Conservation (phyloP, 352 stramenopile species). For the Phytophthora podocarpi region DNA sequence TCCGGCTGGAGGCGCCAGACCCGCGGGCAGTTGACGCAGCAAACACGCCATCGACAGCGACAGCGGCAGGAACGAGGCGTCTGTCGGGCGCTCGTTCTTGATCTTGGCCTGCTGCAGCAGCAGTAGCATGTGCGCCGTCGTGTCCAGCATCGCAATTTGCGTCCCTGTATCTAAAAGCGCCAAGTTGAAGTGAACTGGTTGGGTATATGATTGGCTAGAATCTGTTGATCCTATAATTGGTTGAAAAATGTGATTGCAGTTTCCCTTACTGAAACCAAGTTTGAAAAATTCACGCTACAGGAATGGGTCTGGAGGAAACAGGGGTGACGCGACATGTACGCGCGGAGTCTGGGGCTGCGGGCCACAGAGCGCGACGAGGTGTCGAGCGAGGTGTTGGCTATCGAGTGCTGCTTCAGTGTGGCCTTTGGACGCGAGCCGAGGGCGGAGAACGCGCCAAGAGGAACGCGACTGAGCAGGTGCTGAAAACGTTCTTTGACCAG, state of each 20-base stretch:
- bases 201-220: neutral
- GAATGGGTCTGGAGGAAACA: slow-evolving; percentile 19
- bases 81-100: slow-evolving; percentile 43
- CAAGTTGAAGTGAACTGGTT: neutral
- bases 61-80: slow-evolving; percentile 58
- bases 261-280: too few relatives aligned
- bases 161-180: neutral
- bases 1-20: slow-evolving; percentile 40
- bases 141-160: slow-evolving; percentile 44
- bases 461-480: neutral
- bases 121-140: slow-evolving; percentile 49
- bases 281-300: too few relatives aligned
- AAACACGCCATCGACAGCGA: slow-evolving; percentile 55
- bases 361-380: slow-evolving; percentile 30
- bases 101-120: slow-evolving; percentile 55
- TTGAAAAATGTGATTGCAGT: too few relatives aligned
- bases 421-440: slow-evolving; percentile 42
- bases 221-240: too few relatives aligned
- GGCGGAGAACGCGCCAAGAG: neutral
- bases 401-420: slow-evolving; percentile 46
- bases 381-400: slow-evolving; percentile 37
- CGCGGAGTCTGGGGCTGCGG: slow-evolving; percentile 38
- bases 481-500: slow-evolving; percentile 26
- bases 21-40: slow-evolving; percentile 46
- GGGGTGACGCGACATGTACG: slow-evolving; percentile 41